Evolutionary conservation across 495 filamentous ascomycete genomes (phyloP), one percentile per base, ranked within the genome.

Genomic region (Neurospora tetrasperma): DNA sequence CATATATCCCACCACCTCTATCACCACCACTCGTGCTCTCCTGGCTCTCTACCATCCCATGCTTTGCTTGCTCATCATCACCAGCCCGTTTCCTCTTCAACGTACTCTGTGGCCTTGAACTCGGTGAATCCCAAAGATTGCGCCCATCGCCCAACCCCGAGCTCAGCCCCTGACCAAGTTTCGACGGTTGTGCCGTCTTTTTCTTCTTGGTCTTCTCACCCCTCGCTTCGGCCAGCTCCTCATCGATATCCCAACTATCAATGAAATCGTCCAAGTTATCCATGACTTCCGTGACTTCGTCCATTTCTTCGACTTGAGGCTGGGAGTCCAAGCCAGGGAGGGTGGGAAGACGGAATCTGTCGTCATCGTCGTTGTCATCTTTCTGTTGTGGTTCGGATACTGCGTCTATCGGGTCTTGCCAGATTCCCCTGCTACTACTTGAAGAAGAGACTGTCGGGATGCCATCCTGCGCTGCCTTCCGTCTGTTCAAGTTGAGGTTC

Each of bases 181-280:
- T 48, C 16, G 12, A 18, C 27, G 23, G 11, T 23, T 16, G 40
- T 72, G 48, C 69, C 70, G 69, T 48, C 8, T 62, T 70, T 66
- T 71, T 48, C 5, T 62, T 70, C 35, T 71, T 76, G 27, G 35
- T 69, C 14, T 71, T 69, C 48, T 77, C 78, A 3, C 70, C 66
- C 40, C 70, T 72, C 20, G 71, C 76, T 73, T 79, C 78, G 9
- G 74, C 77, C 1, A 85, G 75, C 70, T 85, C 82, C 5, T 74
- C 72, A 8, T 85, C 80, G 0, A 84, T 72, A 69, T 86, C 80
- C 82, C 81, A 84, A 23, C 72, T 74, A 10, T 77, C 77, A 8
- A 86, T 70, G 66, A 84, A 85, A 7, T 85, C 80, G 69, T 80
- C 77, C 16, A 86, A 69, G 71, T 86, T 82, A 12, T 81, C 75